Conservation (phyloP, 768 basidiomycete genomes). For the Suillus americanus region DNA sequence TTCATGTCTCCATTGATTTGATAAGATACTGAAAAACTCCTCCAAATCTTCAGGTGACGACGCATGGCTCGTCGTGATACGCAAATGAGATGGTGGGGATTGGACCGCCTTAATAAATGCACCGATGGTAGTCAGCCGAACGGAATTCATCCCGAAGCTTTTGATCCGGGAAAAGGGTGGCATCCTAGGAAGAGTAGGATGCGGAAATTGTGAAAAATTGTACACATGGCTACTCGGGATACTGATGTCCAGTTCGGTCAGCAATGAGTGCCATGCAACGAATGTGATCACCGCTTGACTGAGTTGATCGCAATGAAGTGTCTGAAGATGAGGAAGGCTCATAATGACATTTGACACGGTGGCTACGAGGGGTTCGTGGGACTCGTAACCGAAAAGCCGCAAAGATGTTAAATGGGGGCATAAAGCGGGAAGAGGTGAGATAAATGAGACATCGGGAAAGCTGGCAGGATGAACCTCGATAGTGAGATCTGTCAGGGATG, state of each 20-base stretch:
- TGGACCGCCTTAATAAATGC: background rate
- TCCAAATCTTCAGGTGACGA: background rate
- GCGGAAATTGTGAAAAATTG: background rate
- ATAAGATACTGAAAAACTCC: background rate
- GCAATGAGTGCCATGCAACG: background rate
- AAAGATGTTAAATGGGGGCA: background rate
- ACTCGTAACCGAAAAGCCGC: background rate
- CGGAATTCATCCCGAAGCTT: background rate
- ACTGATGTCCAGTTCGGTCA: background rate
- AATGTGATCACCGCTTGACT: background rate
- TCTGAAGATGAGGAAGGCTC: background rate
- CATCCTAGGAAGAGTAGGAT: background rate
- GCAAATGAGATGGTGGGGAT: background rate
- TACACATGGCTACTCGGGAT: background rate
- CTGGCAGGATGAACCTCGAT: background rate
- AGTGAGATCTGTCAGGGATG: background rate
- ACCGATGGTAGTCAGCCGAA: background rate
- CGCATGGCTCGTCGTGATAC: background rate
- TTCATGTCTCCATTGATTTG: background rate
- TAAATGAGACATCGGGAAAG: background rate
- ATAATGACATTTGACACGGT: background rate
- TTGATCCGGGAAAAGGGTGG: background rate
- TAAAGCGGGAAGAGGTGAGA: background rate
- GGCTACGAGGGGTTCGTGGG: background rate
- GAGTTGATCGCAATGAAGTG: background rate